Conservation (phyloP, 148 eudicot genomes). For the Bassia scoparia region DNA sequence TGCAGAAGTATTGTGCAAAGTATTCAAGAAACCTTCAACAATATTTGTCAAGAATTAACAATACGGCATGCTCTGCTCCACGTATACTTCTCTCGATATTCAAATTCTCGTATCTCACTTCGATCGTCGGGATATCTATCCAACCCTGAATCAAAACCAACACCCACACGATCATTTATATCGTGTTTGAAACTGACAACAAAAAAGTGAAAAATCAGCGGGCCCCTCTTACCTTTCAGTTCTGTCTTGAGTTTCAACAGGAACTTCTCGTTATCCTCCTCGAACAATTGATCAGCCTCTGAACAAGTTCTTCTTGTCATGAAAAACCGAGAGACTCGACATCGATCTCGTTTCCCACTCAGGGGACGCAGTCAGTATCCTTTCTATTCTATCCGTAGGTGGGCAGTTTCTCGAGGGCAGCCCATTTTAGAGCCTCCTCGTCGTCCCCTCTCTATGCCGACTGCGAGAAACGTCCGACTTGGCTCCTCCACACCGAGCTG, state of each 20-base stretch:
- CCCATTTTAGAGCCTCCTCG: conserved; percentile 63
- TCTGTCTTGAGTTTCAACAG: conserved; percentile 57
- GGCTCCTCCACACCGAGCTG: conserved; percentile 44
- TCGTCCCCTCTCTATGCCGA: conserved; percentile 47
- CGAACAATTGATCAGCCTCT: conserved; percentile 45
- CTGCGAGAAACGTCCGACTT: conserved; percentile 35
- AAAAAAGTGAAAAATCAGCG: too few species aligned
- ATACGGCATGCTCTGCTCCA: conserved; percentile 57
- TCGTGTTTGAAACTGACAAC: too few species aligned
- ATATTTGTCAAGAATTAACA: conserved; percentile 41
- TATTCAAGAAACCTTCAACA: conserved; percentile 39
- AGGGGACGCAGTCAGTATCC: conserved; percentile 43
- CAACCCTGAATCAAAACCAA: conserved; percentile 44
- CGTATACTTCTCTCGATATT: conserved; percentile 54
- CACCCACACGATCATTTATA: too few species aligned
- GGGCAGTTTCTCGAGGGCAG: conserved; percentile 55
- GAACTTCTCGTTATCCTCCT: conserved; percentile 62
- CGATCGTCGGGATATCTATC: conserved; percentile 62
- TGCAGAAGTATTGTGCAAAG: conserved; percentile 37
- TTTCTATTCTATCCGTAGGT: conserved; percentile 52
- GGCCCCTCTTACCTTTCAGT: too few species aligned
- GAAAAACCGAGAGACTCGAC: conserved; percentile 34
- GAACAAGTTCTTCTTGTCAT: conserved; percentile 42
- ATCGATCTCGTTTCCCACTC: conserved; percentile 42
- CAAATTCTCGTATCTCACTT: conserved; percentile 62